Conservation (phyloP, 1,284 basidiomycete genomes). For the Stereum hirsutum region DNA sequence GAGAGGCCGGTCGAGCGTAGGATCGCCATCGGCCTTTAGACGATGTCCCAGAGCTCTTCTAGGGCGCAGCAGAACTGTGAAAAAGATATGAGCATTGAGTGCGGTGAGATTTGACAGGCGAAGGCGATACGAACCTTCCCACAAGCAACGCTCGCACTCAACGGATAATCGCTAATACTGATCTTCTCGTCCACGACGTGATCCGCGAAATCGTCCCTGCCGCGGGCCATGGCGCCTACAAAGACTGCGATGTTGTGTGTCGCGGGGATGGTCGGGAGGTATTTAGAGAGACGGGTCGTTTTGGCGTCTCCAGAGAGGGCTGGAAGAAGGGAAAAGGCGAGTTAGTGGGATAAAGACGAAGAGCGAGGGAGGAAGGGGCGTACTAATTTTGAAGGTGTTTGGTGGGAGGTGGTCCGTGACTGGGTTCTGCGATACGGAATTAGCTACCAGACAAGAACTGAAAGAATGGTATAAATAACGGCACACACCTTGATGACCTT, state of each 20-base stretch:
- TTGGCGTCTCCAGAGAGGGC: slow-evolving; percentile 91
- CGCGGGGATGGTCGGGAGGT: slow-evolving; percentile 75
- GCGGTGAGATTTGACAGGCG: not conserved
- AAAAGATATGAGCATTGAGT: slow-evolving; percentile 1
- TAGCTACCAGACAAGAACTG: slow-evolving; percentile 4
- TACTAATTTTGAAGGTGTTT: slow-evolving; percentile 94
- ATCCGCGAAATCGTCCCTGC: slow-evolving; percentile 96
- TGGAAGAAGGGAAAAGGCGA: slow-evolving; percentile 20
- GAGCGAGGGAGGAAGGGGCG: slow-evolving; percentile 21
- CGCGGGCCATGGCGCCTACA: slow-evolving; percentile 96
- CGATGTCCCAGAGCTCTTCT: slow-evolving; percentile 31
- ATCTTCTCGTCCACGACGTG: slow-evolving; percentile 97
- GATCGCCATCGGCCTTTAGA: slow-evolving; percentile 13
- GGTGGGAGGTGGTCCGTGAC: slow-evolving; percentile 92
- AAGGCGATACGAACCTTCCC: slow-evolving; percentile 66
- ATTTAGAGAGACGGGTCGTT: slow-evolving; percentile 75
- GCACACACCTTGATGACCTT: slow-evolving; percentile 87
- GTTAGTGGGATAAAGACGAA: slow-evolving; percentile 3
- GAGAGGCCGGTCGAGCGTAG: no score
- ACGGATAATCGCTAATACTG: slow-evolving; percentile 88
- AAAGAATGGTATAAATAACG: not conserved
- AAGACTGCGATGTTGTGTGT: slow-evolving; percentile 92
- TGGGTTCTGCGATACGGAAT: slow-evolving; percentile 60
- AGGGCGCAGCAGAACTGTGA: slow-evolving; percentile 29
- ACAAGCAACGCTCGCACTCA: slow-evolving; percentile 94